Conservation (phyloP, 176 grass and related monocot genomes). For the Oryza coarctata region DNA sequence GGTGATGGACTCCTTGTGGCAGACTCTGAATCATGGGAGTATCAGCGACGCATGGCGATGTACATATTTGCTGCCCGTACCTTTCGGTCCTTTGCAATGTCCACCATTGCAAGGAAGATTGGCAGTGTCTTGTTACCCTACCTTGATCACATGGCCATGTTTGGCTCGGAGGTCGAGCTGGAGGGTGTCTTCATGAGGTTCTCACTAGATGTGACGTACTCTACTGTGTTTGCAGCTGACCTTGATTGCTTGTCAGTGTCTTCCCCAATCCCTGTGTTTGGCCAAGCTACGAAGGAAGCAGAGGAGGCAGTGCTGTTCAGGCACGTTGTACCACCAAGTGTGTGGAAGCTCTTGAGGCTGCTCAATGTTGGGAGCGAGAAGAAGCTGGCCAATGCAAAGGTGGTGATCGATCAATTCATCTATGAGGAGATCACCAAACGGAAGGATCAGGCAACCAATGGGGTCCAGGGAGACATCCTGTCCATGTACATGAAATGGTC, state of each 20-base stretch:
- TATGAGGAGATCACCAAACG: slow-evolving; percentile 39
- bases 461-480: slow-evolving; percentile 37
- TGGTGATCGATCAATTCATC: slow-evolving; percentile 52
- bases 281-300: slow-evolving; percentile 49
- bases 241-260: slow-evolving; percentile 44
- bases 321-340: slow-evolving; percentile 41
- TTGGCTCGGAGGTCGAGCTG: slow-evolving; percentile 35
- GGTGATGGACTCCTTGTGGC: slow-evolving; percentile 52
- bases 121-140: slow-evolving; percentile 47
- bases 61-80: slow-evolving; percentile 36
- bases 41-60: slow-evolving; percentile 49
- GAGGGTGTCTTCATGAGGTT: slow-evolving; percentile 60
- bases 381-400: slow-evolving; percentile 51
- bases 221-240: slow-evolving; percentile 57
- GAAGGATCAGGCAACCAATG: slow-evolving; percentile 16
- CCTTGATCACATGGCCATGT: slow-evolving; percentile 49
- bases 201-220: slow-evolving; percentile 52
- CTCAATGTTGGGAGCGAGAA: slow-evolving; percentile 59
- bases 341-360: slow-evolving; percentile 61
- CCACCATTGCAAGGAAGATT: slow-evolving; percentile 36
- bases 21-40: slow-evolving; percentile 58
- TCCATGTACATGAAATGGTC: slow-evolving; percentile 48
- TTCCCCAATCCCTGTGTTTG: slow-evolving; percentile 40
- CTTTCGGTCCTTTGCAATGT: slow-evolving; percentile 49
- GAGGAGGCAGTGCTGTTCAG: slow-evolving; percentile 61